Evolutionary conservation across 2,329 filamentous ascomycete genomes (phyloP).

Genomic region (Lojkania enalia): DNA sequence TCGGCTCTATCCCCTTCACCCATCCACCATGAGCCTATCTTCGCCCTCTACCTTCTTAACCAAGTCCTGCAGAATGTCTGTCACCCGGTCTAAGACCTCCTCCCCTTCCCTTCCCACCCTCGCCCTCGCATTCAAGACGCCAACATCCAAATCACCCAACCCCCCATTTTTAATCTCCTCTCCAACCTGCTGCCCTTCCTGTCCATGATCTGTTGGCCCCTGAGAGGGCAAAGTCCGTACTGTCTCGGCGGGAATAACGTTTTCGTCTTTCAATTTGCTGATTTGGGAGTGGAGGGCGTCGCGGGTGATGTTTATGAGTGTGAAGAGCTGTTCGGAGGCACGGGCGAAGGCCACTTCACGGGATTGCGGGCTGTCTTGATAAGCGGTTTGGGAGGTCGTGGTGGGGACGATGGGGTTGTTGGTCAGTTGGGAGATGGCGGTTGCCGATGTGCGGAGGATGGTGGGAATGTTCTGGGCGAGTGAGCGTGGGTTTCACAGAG

Average conservation of each 20-base stretch:
- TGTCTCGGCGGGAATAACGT: constrained; percentile 36
- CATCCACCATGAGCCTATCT: neutral
- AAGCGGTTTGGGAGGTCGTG: constrained; percentile 23
- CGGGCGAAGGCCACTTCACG: constrained; percentile 42
- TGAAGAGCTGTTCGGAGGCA: constrained; percentile 72
- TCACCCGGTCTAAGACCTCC: constrained; percentile 72
- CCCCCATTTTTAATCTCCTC: constrained; percentile 49
- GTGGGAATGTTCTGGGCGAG: constrained; percentile 19
- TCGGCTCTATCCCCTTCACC: neutral
- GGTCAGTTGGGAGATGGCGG: constrained; percentile 68
- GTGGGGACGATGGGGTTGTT: constrained; percentile 57
- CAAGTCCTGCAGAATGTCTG: constrained; percentile 55
- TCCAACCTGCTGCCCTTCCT: constrained; percentile 2
- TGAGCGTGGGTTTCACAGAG: neutral
- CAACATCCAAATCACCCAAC: constrained; percentile 70
- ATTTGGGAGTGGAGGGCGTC: constrained; percentile 34
- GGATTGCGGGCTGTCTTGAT: constrained; percentile 41
- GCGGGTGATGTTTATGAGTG: constrained; percentile 61
- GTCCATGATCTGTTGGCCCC: neutral
- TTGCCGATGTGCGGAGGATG: constrained; percentile 77
- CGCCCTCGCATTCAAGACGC: constrained; percentile 85
- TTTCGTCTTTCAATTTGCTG: constrained; percentile 33
- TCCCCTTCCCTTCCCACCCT: constrained; percentile 80
- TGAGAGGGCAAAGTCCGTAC: no score
- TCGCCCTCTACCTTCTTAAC: constrained; percentile 20